Percentiles rank a stretch among this genome's conserved stretches.
These are phyloP conservation scores for Tripidium arundinaceum DNA, from an alignment of 202 grass and related monocot genomes.

Conservation along the genomic window DNA sequence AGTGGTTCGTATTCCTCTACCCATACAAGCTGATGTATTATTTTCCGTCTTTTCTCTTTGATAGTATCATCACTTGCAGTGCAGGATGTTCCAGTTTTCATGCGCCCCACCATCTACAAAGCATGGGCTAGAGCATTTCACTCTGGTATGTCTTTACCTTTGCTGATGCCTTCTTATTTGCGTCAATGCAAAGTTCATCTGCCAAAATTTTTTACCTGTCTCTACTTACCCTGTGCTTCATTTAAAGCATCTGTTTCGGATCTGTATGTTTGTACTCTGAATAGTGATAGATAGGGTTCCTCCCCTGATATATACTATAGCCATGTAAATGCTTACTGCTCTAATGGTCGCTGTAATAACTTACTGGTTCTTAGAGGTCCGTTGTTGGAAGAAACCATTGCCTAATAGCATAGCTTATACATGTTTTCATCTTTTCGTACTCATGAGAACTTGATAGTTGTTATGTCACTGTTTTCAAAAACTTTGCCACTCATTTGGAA, in stretches of 20 bases:
- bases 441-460: not conserved
- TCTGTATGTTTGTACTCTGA: not conserved
- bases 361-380: not conserved
- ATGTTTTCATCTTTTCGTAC: conserved; percentile 4
- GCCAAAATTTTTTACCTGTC: not conserved
- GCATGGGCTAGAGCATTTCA: conserved; percentile 80
- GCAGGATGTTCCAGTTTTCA: conserved; percentile 60
- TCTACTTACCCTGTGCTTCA: not conserved
- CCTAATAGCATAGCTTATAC: conserved; percentile 9
- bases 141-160: conserved; percentile 42
- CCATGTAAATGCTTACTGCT: not conserved
- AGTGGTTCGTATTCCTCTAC: conserved; percentile 44
- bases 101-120: conserved; percentile 58
- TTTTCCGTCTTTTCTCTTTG: not conserved
- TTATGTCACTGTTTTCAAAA: not conserved
- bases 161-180: not conserved
- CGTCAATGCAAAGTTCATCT: not conserved
- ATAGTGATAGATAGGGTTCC: not conserved
- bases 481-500: not conserved
- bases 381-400: not conserved
- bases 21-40: not conserved
- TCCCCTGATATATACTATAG: not conserved
- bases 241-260: not conserved
- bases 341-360: not conserved
- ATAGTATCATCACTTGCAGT: not conserved